Evolutionary conservation across 2,329 filamentous ascomycete species (phyloP).

Genomic region (Colletotrichum paranaense): DNA sequence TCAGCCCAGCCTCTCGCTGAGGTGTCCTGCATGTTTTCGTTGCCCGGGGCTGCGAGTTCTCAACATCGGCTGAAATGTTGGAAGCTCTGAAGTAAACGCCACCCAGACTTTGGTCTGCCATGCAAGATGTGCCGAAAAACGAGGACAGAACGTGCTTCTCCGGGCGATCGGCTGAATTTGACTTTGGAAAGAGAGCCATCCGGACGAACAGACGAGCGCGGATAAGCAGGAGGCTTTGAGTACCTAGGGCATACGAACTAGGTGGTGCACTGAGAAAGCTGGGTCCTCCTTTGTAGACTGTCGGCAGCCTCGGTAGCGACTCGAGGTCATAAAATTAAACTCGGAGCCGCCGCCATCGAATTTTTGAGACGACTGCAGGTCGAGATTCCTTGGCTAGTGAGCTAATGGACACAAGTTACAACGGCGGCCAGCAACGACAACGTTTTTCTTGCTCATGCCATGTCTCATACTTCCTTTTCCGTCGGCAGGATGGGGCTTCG

Average conservation of each 20-base stretch:
- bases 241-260: background rate
- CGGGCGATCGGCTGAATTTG: background rate
- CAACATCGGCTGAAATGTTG: conserved; percentile 11
- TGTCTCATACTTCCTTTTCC: conserved; percentile 27
- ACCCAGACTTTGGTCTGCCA: conserved; percentile 10
- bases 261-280: conserved; percentile 8
- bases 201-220: conserved; percentile 39
- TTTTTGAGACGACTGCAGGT: background rate
- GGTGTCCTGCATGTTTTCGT: conserved; percentile 3
- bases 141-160: conserved; percentile 1
- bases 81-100: background rate
- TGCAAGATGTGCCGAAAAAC: background rate
- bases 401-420: background rate
- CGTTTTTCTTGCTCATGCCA: background rate
- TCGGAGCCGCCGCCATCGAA: conserved; percentile 15
- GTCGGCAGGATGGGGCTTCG: background rate
- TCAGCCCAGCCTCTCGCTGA: conserved; percentile 22
- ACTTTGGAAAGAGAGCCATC: background rate
- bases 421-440: conserved; percentile 10
- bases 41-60: background rate
- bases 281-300: conserved; percentile 3
- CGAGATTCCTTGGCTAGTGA: background rate
- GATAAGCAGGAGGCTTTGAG: background rate
- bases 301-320: conserved; percentile 26
- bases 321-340: conserved; percentile 11